phyloP scores from a whole-genome alignment of 495 filamentous ascomycete species.

The Trichoderma erinaceum region DNA sequence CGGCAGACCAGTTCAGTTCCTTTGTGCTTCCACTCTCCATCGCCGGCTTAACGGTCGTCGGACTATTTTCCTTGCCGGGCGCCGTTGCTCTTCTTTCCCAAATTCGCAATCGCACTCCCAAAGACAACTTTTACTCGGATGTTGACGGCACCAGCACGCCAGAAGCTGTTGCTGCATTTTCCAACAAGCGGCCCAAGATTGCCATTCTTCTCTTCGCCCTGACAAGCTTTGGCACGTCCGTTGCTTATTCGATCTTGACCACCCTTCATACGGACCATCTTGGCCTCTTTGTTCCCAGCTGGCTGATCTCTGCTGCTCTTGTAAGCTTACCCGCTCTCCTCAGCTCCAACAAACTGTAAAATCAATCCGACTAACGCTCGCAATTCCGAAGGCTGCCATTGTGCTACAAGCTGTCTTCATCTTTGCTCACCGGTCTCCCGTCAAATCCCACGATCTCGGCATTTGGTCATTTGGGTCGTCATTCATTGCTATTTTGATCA shows the following conservation, averaged over 20 bases:
- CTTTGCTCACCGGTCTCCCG: constrained; percentile 36
- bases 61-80: constrained; percentile 35
- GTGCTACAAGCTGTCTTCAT: constrained; percentile 42
- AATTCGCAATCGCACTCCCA: constrained; percentile 28
- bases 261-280: constrained; percentile 25
- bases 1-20: background rate
- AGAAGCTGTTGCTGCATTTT: constrained; percentile 49
- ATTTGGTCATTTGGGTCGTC: constrained; percentile 40
- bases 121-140: constrained; percentile 50
- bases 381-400: constrained; percentile 31
- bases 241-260: constrained; percentile 37
- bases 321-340: constrained; percentile 30
- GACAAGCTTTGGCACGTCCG: constrained; percentile 41
- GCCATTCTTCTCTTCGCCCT: constrained; percentile 38
- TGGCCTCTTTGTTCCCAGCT: constrained; percentile 30
- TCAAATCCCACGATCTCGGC: constrained; percentile 43
- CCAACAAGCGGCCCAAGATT: constrained; percentile 42
- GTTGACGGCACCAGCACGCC: constrained; percentile 55
- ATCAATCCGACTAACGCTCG: background rate
- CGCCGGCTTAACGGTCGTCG: constrained; percentile 29
- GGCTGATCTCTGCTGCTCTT: constrained; percentile 40
- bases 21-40: constrained; percentile 9
- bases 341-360: constrained; percentile 2
- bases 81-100: constrained; percentile 25
- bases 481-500: constrained; percentile 30